Evolutionary conservation across 225 moss, liverwort and hornwort species (phyloP).

Genomic region (Anthoceros angustus): DNA sequence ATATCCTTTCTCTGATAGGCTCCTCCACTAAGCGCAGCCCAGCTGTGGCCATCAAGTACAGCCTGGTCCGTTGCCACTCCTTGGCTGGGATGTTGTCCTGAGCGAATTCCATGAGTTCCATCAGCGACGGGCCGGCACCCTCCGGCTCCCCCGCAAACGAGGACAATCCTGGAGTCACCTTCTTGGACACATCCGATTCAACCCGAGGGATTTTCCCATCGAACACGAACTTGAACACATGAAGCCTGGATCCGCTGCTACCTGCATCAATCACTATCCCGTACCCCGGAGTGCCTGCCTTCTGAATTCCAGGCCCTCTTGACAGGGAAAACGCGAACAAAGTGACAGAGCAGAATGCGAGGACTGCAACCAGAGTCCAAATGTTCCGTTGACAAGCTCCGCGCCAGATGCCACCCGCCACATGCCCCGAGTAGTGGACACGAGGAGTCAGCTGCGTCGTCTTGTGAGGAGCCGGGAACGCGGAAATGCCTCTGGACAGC

Average conservation of each 20-base stretch:
- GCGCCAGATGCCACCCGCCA: neutral
- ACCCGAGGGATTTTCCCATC: neutral
- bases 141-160: neutral
- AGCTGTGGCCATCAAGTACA: constrained; percentile 18
- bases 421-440: neutral
- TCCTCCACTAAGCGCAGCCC: constrained; percentile 17
- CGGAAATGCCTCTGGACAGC: neutral
- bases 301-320: neutral
- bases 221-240: constrained; percentile 12
- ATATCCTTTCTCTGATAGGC: constrained; percentile 8
- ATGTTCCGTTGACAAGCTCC: neutral
- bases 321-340: constrained; percentile 11
- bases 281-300: constrained; percentile 6
- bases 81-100: constrained; percentile 13
- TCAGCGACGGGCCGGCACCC: constrained; percentile 9
- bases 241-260: constrained; percentile 13
- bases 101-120: constrained; percentile 13
- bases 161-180: neutral
- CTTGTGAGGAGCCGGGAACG: neutral
- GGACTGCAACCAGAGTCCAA: neutral
- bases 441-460: neutral
- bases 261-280: constrained; percentile 27
- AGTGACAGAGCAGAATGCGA: neutral
- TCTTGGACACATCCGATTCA: constrained; percentile 9
- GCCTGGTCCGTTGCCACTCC: constrained; percentile 13